Conservation (phyloP, 306 rosid species). For the Heteromeles arbutifolia region DNA sequence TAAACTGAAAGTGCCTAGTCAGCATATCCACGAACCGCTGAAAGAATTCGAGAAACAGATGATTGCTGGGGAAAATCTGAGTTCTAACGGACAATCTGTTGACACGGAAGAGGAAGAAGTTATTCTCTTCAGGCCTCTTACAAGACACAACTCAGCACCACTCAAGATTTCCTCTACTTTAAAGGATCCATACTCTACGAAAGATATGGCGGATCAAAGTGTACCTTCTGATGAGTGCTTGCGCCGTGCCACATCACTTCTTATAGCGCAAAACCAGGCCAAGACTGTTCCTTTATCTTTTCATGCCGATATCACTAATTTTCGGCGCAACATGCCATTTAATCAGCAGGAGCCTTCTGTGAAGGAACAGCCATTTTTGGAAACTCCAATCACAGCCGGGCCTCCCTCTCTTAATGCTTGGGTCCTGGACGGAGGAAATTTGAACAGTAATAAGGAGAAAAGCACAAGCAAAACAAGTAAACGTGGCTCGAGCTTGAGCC, state of each 20-base stretch:
- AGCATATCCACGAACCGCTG: slow-evolving; percentile 7
- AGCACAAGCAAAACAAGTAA: slow-evolving; percentile 28
- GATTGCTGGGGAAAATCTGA: slow-evolving; percentile 14
- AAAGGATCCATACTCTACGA: slow-evolving; percentile 33
- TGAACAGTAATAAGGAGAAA: slow-evolving; percentile 36
- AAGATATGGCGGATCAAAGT: slow-evolving; percentile 32
- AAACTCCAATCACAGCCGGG: slow-evolving; percentile 53
- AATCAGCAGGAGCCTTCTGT: slow-evolving; percentile 34
- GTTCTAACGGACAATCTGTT: slow-evolving; percentile 27
- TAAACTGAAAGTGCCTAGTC: slow-evolving; percentile 16
- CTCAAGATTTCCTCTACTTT: slow-evolving; percentile 25
- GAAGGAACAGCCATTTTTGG: slow-evolving; percentile 39
- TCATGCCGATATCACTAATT: slow-evolving; percentile 34
- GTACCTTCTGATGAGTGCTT: slow-evolving; percentile 63
- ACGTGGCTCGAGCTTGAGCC: slow-evolving; percentile 43
- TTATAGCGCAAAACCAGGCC: slow-evolving; percentile 61
- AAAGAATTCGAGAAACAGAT: slow-evolving; percentile 23
- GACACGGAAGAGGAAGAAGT: slow-evolving; percentile 79
- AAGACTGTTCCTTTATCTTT: slow-evolving; percentile 42
- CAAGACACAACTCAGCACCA: slow-evolving; percentile 78
- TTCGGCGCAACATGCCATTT: slow-evolving; percentile 26
- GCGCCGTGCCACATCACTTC: slow-evolving; percentile 83
- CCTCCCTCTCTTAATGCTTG: slow-evolving; percentile 94
- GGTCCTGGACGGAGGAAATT: slow-evolving; percentile 59
- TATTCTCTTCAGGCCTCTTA: slow-evolving; percentile 86